Evolutionary conservation across 1,284 basidiomycete species (phyloP), one percentile per base, ranked within the genome.

Genomic region (Apiotrichum mycotoxinovorans): DNA sequence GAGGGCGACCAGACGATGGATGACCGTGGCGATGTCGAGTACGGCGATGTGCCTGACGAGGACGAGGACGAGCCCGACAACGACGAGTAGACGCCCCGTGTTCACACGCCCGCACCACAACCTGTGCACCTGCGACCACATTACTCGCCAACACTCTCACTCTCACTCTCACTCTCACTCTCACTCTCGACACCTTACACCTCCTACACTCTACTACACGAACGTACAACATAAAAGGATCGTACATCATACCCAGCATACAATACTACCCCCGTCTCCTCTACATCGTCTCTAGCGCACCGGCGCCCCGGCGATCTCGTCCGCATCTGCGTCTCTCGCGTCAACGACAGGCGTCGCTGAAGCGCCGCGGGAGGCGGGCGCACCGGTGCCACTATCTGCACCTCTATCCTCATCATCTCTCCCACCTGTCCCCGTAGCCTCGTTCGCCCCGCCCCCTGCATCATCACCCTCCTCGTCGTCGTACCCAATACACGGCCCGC

Each of bases 401-500:
- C n/a, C n/a, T 35, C 44, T 44, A 38, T 15, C 10, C 23, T 17
- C 2, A 5, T 11, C n/a, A 18, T n/a, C n/a, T 40, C n/a, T n/a
- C 38, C 38, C n/a, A 14, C 38, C n/a, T 40, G 35, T 17, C 9
- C 33, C 33, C 35, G 35, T n/a, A n/a, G n/a, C n/a, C n/a, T n/a
- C n/a, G n/a, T n/a, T n/a, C 23, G 9, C 37, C 37, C 15, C 22
- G 40, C 22, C 40, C 25, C 3, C 23, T 2, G 27, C 38, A 7
- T 34, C 33, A 1, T n/a, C 38, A 1, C 41, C 54, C 2, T 7
- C 46, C 9, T 43, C 55, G 2, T 25, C 30, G 9, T 17, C 43
- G 54, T 71, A 67, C 2, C 58, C 64, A 22, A 73, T 38, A 60
- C 72, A 76, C 27, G 76, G 76, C 22, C 76, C 76, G 66, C 91